Conservation (phyloP, 31 red algal genomes). For the Endocladia muricata region DNA sequence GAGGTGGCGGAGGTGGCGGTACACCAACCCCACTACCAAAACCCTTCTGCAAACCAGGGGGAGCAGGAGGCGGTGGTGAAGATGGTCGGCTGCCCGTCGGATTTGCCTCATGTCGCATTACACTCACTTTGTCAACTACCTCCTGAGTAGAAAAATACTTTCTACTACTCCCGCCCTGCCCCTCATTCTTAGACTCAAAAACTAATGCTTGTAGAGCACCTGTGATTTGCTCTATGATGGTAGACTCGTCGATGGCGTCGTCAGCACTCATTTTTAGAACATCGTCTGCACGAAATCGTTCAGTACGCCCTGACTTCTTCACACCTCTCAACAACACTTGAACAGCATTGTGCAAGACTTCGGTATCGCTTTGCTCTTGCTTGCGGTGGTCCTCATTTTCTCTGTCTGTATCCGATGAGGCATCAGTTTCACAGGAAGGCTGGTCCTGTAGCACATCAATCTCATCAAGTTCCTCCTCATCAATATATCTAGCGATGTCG, state of each 20-base stretch:
- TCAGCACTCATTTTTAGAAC: conserved; percentile 18
- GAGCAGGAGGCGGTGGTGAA: background rate
- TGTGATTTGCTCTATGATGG: conserved; percentile 24
- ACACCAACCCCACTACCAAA: background rate
- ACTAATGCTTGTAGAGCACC: conserved; percentile 45
- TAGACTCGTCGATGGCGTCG: background rate
- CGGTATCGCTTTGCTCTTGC: conserved; percentile 32
- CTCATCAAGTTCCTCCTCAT: conserved; percentile 52
- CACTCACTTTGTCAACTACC: conserved; percentile 50
- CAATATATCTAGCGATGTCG: conserved; percentile 56
- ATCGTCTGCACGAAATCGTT: conserved; percentile 49
- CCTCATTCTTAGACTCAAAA: conserved; percentile 27
- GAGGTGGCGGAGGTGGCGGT: background rate
- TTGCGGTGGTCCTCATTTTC: conserved; percentile 4
- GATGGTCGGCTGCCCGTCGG: background rate
- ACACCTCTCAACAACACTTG: conserved; percentile 50
- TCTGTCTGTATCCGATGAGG: conserved; percentile 6
- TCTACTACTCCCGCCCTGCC: conserved; percentile 21
- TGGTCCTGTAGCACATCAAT: conserved; percentile 20
- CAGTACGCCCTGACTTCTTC: conserved; percentile 39
- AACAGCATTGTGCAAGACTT: conserved; percentile 48
- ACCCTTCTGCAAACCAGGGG: background rate
- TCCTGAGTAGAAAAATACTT: conserved; percentile 48
- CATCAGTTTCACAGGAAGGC: background rate
- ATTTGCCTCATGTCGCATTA: conserved; percentile 23